Percentiles rank a stretch among this genome's conserved stretches.
These are phyloP conservation scores for Pestalotiopsis sp. DNA, from an alignment of 2,329 filamentous ascomycete genomes.

Conservation along the genomic window DNA sequence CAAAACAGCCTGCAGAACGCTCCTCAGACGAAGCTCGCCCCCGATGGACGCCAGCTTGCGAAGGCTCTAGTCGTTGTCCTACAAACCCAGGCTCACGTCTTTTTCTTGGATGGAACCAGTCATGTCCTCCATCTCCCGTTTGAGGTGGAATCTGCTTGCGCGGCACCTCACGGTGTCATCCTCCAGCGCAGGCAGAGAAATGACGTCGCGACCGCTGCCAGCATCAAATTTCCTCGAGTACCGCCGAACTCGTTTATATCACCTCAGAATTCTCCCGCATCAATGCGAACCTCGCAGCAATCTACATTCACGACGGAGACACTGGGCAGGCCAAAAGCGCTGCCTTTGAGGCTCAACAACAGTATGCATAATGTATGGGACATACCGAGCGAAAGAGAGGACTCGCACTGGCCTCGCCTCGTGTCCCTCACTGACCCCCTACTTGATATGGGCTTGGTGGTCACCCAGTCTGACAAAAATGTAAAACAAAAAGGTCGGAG, in stretches of 20 bases:
- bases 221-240: conserved; percentile 60
- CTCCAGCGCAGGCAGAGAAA: conserved; percentile 76
- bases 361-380: conserved; percentile 64
- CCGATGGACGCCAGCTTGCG: conserved; percentile 39
- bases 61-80: conserved; percentile 88
- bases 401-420: conserved; percentile 71
- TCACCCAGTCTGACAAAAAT: conserved; percentile 56
- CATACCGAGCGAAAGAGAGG: conserved; percentile 50
- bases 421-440: conserved; percentile 87
- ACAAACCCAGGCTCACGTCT: conserved; percentile 90
- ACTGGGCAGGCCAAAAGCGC: conserved; percentile 56
- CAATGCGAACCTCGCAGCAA: conserved; percentile 49
- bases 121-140: conserved; percentile 94
- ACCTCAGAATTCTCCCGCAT: conserved; percentile 61
- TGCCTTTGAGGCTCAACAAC: conserved; percentile 53
- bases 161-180: conserved; percentile 80
- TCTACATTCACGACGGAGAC: conserved; percentile 60
- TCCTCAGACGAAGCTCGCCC: conserved; percentile 17
- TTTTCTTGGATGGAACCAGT: conserved; percentile 84
- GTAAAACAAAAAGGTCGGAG: conserved; percentile 39
- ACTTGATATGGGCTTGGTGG: conserved; percentile 81
- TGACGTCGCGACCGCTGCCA: conserved; percentile 51
- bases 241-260: conserved; percentile 85
- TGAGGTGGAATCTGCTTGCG: conserved; percentile 85
- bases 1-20: conserved; percentile 15